Percentiles rank a stretch among this genome's conserved stretches.
Evolutionary conservation across 306 rosid genomes (phyloP).

Genomic region (Lotus japonicus): DNA sequence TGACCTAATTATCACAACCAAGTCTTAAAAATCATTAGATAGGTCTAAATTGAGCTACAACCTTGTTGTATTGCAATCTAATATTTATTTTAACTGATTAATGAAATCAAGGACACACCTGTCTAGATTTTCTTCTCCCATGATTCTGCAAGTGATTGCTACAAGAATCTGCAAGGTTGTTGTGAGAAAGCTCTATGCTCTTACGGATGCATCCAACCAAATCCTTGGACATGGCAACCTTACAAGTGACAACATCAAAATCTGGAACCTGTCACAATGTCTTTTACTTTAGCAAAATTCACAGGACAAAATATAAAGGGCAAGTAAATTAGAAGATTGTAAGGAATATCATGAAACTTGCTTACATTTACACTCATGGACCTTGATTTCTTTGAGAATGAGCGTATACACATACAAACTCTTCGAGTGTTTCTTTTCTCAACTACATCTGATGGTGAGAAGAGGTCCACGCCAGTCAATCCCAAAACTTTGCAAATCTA

Average conservation of each 20-base stretch:
- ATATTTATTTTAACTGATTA: neutral
- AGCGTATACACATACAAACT: slow-evolving; percentile 57
- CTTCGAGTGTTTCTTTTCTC: slow-evolving; percentile 43
- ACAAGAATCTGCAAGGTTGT: slow-evolving; percentile 20
- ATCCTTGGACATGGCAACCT: slow-evolving; percentile 44
- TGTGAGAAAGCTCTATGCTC: slow-evolving; percentile 38
- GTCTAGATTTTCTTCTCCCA: slow-evolving; percentile 17
- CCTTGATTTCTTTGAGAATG: slow-evolving; percentile 44
- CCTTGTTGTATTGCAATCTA: neutral
- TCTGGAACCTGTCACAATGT: slow-evolving; percentile 48
- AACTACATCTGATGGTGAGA: slow-evolving; percentile 57
- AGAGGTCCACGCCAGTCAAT: slow-evolving; percentile 47
- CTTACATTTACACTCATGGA: slow-evolving; percentile 34
- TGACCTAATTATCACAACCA: neutral
- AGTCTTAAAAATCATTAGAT: neutral
- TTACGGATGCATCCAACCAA: slow-evolving; percentile 42
- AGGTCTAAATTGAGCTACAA: neutral
- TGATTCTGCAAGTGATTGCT: slow-evolving; percentile 10
- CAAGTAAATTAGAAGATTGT: neutral
- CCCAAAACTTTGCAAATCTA: slow-evolving; percentile 53
- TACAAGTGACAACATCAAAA: slow-evolving; percentile 48
- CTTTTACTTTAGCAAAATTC: neutral
- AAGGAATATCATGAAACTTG: neutral
- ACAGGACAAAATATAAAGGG: neutral
- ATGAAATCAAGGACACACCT: slow-evolving; percentile 32